Evolutionary conservation across 225 moss, liverwort and hornwort genomes (phyloP).

Genomic region (Neckera pumila): DNA sequence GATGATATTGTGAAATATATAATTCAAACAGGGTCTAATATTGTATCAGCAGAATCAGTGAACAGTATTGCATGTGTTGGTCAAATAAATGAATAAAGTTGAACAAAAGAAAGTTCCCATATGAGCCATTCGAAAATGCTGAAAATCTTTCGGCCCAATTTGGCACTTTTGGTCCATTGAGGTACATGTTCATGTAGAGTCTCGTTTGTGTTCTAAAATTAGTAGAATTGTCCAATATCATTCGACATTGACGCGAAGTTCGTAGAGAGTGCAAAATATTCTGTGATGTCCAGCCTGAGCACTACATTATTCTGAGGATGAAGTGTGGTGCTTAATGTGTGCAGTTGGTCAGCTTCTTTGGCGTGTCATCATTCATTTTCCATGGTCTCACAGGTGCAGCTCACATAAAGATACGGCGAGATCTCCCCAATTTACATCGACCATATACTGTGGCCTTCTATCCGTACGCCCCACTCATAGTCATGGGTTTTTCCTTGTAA

Average conservation of each 20-base stretch:
- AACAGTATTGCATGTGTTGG: background rate
- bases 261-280: background rate
- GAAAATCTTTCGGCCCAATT: background rate
- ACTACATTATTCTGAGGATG: background rate
- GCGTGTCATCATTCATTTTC: constrained; percentile 48
- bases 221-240: background rate
- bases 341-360: constrained; percentile 77
- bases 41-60: background rate
- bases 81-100: background rate
- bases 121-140: background rate
- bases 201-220: background rate
- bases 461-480: constrained; percentile 48
- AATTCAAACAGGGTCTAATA: background rate
- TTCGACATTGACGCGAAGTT: background rate
- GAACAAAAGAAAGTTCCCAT: background rate
- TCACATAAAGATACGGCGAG: constrained; percentile 60
- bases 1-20: background rate
- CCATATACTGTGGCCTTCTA: constrained; percentile 64
- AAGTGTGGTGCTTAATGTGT: background rate
- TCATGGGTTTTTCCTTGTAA: constrained; percentile 40
- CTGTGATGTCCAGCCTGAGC: background rate
- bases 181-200: background rate
- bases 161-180: background rate
- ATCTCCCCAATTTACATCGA: constrained; percentile 55
- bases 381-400: constrained; percentile 42